phyloP scores from a whole-genome alignment of 352 stramenopile genomes.

The Pythium scleroteichum region DNA sequence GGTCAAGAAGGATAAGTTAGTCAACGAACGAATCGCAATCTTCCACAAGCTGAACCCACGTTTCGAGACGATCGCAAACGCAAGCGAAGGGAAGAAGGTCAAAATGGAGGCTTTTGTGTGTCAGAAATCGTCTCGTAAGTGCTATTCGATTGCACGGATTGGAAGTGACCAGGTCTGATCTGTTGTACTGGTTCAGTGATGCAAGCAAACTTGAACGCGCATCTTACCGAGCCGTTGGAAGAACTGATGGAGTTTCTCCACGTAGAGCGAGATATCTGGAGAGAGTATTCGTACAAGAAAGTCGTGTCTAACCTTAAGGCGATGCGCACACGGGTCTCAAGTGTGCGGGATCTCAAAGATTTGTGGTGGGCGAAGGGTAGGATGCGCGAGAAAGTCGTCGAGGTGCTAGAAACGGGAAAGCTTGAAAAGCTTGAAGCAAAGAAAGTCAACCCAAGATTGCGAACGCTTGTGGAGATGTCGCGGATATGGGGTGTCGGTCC shows the following conservation, averaged over 20 bases:
- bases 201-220: slow-evolving; percentile 71
- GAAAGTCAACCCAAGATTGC: slow-evolving; percentile 57
- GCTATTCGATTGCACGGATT: not conserved
- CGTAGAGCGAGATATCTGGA: slow-evolving; percentile 74
- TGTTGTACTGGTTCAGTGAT: slow-evolving; percentile 35
- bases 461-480: slow-evolving; percentile 59
- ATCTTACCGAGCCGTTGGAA: slow-evolving; percentile 74
- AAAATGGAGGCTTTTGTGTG: slow-evolving; percentile 66
- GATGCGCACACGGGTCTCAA: slow-evolving; percentile 57
- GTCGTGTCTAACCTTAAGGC: slow-evolving; percentile 72
- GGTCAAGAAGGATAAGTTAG: slow-evolving; percentile 50
- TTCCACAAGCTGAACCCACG: slow-evolving; percentile 79
- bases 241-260: slow-evolving; percentile 83
- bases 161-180: not conserved
- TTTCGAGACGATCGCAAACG: slow-evolving; percentile 50
- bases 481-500: slow-evolving; percentile 82
- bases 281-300: slow-evolving; percentile 88
- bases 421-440: slow-evolving; percentile 84
- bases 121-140: slow-evolving; percentile 69
- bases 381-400: slow-evolving; percentile 69
- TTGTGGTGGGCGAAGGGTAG: slow-evolving; percentile 70
- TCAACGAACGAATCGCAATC: slow-evolving; percentile 56
- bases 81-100: slow-evolving; percentile 33
- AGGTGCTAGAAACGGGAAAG: slow-evolving; percentile 74
- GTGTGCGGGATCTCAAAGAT: slow-evolving; percentile 58